Percentiles rank a stretch among this genome's conserved stretches.
Conservation (phyloP, 345 rosid genomes). For the Isatis tinctoria region DNA sequence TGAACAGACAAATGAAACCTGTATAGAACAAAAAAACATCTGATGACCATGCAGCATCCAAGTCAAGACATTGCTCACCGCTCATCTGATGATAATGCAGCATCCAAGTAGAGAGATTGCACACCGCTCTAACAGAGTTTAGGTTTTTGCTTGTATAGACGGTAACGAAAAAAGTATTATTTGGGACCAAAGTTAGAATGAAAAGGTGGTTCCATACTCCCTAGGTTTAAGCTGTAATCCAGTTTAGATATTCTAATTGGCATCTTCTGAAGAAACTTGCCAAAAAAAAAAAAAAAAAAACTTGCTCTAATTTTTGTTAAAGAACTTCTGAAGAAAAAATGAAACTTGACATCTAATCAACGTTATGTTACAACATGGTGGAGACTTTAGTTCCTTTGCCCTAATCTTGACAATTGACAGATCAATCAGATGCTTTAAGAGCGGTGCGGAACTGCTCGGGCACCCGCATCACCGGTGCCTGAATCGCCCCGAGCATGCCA, state of each 20-base stretch:
- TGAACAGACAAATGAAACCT: constrained; percentile 1
- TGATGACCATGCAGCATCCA: constrained; percentile 10
- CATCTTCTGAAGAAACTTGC: not conserved
- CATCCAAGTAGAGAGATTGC: constrained; percentile 2
- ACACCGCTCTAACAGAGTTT: not conserved
- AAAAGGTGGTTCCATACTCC: not conserved
- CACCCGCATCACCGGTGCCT: constrained; percentile 69
- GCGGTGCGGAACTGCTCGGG: constrained; percentile 68
- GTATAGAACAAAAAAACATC: not conserved
- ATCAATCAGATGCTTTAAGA: constrained; percentile 36
- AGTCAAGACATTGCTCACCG: not conserved
- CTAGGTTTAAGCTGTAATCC: not conserved
- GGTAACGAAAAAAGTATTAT: not conserved
- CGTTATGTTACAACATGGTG: not conserved
- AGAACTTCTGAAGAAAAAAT: not conserved
- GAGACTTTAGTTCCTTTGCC: not conserved
- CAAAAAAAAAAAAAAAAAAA: not conserved
- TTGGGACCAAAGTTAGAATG: not conserved
- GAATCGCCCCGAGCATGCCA: constrained; percentile 62
- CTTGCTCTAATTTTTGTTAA: not conserved
- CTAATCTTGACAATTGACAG: not conserved
- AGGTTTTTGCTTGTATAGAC: not conserved
- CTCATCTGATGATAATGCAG: constrained; percentile 7
- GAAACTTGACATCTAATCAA: not conserved
- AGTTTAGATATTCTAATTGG: not conserved